Evolutionary conservation across 805 yeast genomes (phyloP), one percentile per base, ranked within the genome.

Genomic region (Kuraishia capsulata): DNA sequence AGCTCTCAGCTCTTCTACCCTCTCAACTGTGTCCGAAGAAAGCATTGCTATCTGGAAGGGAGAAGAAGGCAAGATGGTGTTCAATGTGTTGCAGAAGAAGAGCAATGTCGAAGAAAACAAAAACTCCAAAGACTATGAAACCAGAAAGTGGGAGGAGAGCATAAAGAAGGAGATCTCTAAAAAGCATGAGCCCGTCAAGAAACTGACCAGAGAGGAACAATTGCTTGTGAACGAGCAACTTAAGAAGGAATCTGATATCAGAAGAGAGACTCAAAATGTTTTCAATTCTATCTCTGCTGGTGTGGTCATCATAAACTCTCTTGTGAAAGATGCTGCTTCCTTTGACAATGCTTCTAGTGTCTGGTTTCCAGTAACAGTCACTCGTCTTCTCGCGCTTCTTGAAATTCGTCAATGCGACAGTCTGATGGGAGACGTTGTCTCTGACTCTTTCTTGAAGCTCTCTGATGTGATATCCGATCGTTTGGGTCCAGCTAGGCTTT

Each of bases 71-170:
- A 78, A 72, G 34, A 54, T 81, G 39, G 92, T 82, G 2, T 59
- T 78, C 16, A 78, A 85, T 50, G 76, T 84, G 4, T 56, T 84
- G 36, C 71, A 69, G 28, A 52, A 56, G 25, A 61, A 61, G 39
- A 35, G 52, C 2, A 71, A 65, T 51, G 59, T 59, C 25, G 64
- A 61, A 4, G 75, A 76, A 11, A 75, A 76, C 52, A 85, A 83
- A 54, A 85, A 85, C 53, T 64, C 85, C 1, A 88, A 80, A 52
- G 96, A 88, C 50, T 86, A 86, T 49, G 95, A 82, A 49, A 82
- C 89, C 2, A 62, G 73, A 42, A 78, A 85, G 55, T 90, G 97
- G 97, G 98, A 92, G 53, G 88, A 81, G 47, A 73, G 73, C 37
- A 71, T 92, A 24, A 76, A 90, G 49, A 76, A 77, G 44, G 90